Percentiles rank a stretch among this genome's conserved stretches.
phyloP scores from a whole-genome alignment of 768 basidiomycete genomes.

The Pleurotus citrinopileatus region DNA sequence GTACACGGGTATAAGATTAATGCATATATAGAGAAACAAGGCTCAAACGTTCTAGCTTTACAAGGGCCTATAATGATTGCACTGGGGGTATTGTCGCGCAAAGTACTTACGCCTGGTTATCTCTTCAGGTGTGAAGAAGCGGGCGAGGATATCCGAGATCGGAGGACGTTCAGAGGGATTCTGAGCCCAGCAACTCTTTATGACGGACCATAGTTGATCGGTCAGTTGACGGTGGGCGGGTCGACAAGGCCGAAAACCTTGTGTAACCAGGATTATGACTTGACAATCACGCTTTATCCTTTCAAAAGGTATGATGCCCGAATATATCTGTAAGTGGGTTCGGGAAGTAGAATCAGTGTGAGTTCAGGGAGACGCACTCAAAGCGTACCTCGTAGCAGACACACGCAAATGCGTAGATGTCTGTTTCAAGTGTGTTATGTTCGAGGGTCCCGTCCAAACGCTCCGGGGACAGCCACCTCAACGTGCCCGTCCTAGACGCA shows the following conservation, averaged over 20 bases:
- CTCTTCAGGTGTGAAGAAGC: not conserved
- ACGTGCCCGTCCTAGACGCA: conserved; percentile 20
- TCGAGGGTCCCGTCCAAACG: conserved; percentile 20
- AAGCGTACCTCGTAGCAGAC: conserved; percentile 36
- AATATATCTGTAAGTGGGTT: conserved; percentile 19
- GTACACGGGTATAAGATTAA: too few relatives aligned
- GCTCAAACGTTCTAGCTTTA: too few relatives aligned
- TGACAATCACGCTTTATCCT: conserved; percentile 16
- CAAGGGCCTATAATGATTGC: conserved; percentile 1
- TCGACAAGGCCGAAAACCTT: conserved; percentile 6
- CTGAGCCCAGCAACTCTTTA: conserved; percentile 11
- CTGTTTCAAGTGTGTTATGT: conserved; percentile 21
- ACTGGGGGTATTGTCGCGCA: not conserved
- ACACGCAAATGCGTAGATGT: conserved; percentile 40
- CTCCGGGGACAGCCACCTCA: conserved; percentile 36
- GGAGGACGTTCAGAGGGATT: not conserved
- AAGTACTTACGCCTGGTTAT: not conserved
- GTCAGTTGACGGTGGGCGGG: not conserved
- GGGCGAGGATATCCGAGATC: not conserved
- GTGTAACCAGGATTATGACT: conserved; percentile 17
- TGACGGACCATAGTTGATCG: conserved; percentile 9
- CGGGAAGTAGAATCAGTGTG: not conserved
- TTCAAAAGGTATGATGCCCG: conserved; percentile 24
- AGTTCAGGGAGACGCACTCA: not conserved
- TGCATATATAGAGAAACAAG: too few relatives aligned